Conservation (phyloP, 306 rosid genomes). For the Fagus crenata region DNA sequence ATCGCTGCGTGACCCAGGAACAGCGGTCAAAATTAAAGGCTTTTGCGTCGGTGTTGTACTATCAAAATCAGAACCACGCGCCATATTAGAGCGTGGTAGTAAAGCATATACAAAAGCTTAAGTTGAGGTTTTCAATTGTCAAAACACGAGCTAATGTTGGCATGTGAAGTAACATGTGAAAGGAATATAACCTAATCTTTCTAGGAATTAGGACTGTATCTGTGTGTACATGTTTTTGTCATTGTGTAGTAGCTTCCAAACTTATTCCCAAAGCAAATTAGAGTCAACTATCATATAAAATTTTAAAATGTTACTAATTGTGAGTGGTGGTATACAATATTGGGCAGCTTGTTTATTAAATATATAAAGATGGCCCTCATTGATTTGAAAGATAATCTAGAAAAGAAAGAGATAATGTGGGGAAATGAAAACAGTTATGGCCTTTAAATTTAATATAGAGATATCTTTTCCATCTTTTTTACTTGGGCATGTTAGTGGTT, state of each 20-base stretch:
- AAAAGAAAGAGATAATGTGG: too few species aligned
- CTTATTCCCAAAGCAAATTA: conserved; percentile 14
- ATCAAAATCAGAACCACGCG: conserved; percentile 15
- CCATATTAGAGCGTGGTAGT: background rate
- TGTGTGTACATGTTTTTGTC: background rate
- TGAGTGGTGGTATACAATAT: too few species aligned
- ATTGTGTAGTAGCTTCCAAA: background rate
- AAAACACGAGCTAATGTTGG: background rate
- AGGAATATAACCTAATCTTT: conserved; percentile 15
- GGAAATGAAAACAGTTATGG: too few species aligned
- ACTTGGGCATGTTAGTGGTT: too few species aligned
- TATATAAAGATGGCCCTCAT: too few species aligned
- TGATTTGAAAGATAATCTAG: too few species aligned
- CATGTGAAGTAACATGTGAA: conserved; percentile 21
- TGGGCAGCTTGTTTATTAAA: too few species aligned
- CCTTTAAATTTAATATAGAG: too few species aligned
- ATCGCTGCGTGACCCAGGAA: conserved; percentile 8
- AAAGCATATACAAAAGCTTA: background rate
- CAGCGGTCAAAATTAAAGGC: conserved; percentile 14
- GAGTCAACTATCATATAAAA: background rate
- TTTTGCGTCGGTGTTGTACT: conserved; percentile 29
- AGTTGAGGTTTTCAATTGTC: background rate
- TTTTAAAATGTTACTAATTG: too few species aligned
- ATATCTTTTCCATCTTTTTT: too few species aligned
- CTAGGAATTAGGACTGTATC: background rate